Evolutionary conservation across 768 basidiomycete species (phyloP).

Genomic region (Pleurotus tuoliensis): DNA sequence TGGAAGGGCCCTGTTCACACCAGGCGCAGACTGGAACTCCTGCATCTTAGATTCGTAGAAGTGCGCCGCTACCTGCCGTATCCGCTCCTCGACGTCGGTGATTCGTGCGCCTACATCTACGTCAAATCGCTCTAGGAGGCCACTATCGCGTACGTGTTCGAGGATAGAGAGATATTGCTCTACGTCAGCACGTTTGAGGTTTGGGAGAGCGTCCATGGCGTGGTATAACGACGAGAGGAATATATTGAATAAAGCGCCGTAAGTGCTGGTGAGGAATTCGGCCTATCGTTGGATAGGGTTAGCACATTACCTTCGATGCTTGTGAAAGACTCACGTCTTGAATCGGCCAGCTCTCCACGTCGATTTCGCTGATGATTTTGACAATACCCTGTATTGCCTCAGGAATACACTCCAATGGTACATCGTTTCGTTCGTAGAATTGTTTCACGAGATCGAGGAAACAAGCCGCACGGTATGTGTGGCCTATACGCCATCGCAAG

Average conservation of each 20-base stretch:
- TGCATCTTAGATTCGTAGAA: conserved; percentile 62
- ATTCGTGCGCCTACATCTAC: conserved; percentile 69
- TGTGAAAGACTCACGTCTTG: conserved; percentile 64
- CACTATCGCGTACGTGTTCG: conserved; percentile 66
- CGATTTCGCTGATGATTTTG: conserved; percentile 67
- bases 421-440: conserved; percentile 84
- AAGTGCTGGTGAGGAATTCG: conserved; percentile 65
- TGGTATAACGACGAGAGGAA: conserved; percentile 86
- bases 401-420: conserved; percentile 91
- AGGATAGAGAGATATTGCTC: conserved; percentile 62
- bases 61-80: conserved; percentile 54
- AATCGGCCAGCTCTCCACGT: conserved; percentile 71
- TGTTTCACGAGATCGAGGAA: conserved; percentile 85
- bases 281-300: conserved; percentile 32
- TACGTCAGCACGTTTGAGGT: conserved; percentile 68
- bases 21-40: conserved; percentile 63
- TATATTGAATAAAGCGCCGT: conserved; percentile 76
- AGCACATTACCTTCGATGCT: background rate
- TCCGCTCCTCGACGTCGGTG: conserved; percentile 61
- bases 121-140: conserved; percentile 67
- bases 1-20: conserved; percentile 79
- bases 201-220: conserved; percentile 71
- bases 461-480: conserved; percentile 69
- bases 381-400: conserved; percentile 78
- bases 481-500: conserved; percentile 83